These are phyloP conservation scores for Xylaria sp. DNA, from an alignment of 2,329 filamentous ascomycete species.

Conservation along the genomic window DNA sequence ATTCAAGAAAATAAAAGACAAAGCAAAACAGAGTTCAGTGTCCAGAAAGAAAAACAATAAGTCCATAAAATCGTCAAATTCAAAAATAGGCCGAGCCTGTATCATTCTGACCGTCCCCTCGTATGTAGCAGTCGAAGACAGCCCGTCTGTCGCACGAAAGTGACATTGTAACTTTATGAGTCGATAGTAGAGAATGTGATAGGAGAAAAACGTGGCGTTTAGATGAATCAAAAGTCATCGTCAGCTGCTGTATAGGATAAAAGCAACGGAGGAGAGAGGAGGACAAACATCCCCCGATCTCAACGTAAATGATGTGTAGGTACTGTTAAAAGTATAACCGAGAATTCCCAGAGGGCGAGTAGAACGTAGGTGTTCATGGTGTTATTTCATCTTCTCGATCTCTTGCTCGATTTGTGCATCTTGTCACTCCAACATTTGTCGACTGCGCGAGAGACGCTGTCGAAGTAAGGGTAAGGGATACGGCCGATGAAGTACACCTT, in stretches of 20 bases:
- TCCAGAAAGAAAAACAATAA: background rate
- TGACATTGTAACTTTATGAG: slow-evolving; percentile 4
- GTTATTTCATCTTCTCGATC: slow-evolving; percentile 40
- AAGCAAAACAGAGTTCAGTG: background rate
- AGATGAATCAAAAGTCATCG: slow-evolving; percentile 13
- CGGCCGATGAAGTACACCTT: slow-evolving; percentile 68
- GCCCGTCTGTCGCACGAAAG: background rate
- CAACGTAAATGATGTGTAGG: slow-evolving; percentile 37
- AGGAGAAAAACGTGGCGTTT: slow-evolving; percentile 27
- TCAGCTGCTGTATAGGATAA: slow-evolving; percentile 12
- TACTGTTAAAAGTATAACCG: slow-evolving; percentile 34
- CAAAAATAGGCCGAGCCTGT: background rate
- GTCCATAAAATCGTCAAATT: slow-evolving; percentile 20
- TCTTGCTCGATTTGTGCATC: slow-evolving; percentile 46
- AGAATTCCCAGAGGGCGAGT: slow-evolving; percentile 14
- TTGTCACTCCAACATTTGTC: slow-evolving; percentile 63
- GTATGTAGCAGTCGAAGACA: background rate
- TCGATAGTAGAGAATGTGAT: background rate
- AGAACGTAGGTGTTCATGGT: slow-evolving; percentile 21
- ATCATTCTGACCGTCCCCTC: slow-evolving; percentile 13
- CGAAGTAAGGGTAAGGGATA: slow-evolving; percentile 55
- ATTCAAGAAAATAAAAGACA: background rate
- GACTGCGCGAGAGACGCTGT: slow-evolving; percentile 58
- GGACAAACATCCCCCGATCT: slow-evolving; percentile 22
- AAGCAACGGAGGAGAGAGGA: slow-evolving; percentile 18